phyloP scores from a whole-genome alignment of 2,329 filamentous ascomycete genomes.

The Trichophyton benhamiae region DNA sequence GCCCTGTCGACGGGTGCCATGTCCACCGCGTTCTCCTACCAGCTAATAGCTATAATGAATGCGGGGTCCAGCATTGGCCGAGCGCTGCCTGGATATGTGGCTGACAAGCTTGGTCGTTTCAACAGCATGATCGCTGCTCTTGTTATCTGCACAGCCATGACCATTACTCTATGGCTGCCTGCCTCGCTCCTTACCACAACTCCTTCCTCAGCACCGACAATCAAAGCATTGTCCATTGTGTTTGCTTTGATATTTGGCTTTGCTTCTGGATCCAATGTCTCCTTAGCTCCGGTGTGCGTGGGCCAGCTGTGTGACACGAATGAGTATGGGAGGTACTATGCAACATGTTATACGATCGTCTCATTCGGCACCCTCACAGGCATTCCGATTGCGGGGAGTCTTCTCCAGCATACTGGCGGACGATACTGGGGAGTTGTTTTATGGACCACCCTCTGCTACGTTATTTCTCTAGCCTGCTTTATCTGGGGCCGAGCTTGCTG shows the following conservation, averaged over 20 bases:
- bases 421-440: slow-evolving; percentile 7
- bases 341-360: slow-evolving; percentile 18
- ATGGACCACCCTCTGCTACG: slow-evolving; percentile 1
- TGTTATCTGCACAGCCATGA: slow-evolving; percentile 33
- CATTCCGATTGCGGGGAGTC: slow-evolving; percentile 20
- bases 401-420: slow-evolving; percentile 13
- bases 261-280: slow-evolving; percentile 20
- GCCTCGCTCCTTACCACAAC: slow-evolving; percentile 17
- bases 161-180: slow-evolving; percentile 45
- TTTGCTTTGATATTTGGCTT: slow-evolving; percentile 19
- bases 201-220: slow-evolving; percentile 28
- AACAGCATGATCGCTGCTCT: slow-evolving; percentile 43
- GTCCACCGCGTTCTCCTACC: background rate
- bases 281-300: slow-evolving; percentile 23
- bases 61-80: slow-evolving; percentile 28
- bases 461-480: background rate
- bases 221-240: slow-evolving; percentile 28
- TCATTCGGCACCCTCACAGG: slow-evolving; percentile 17
- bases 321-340: slow-evolving; percentile 20
- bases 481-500: slow-evolving; percentile 4
- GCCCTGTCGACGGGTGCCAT: slow-evolving; percentile 4
- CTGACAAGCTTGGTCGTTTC: slow-evolving; percentile 42
- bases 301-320: slow-evolving; percentile 21
- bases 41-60: background rate
- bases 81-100: slow-evolving; percentile 42